Evolutionary conservation across 1,284 basidiomycete species (phyloP).

Genomic region (Cutaneotrichosporon spelunceum): DNA sequence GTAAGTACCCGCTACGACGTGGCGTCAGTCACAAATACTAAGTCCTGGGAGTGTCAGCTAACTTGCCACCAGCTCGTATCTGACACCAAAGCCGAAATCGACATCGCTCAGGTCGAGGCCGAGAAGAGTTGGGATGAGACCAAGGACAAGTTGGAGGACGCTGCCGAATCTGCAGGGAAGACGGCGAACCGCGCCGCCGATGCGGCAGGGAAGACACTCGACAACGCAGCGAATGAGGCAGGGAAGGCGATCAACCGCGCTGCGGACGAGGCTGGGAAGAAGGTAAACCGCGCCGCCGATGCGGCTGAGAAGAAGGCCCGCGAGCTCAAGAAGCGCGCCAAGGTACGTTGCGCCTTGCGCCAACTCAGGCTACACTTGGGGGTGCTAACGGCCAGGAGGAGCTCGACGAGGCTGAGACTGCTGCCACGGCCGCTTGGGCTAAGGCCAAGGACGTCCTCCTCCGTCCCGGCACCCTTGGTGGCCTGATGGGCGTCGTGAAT

Average conservation of each 20-base stretch:
- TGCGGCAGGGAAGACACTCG: conserved; percentile 54
- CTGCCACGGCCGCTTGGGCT: conserved; percentile 59
- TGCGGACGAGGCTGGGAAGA: conserved; percentile 23
- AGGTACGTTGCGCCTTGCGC: conserved; percentile 57
- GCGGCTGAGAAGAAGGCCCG: conserved; percentile 53
- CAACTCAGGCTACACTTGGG: background rate
- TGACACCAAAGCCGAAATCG: conserved; percentile 22
- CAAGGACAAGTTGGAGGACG: background rate
- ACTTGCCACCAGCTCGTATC: conserved; percentile 11
- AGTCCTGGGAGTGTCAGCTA: background rate
- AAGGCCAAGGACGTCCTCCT: conserved; percentile 62
- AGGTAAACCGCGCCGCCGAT: conserved; percentile 55
- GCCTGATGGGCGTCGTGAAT: conserved; percentile 70
- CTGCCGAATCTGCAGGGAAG: conserved; percentile 22
- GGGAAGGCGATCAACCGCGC: conserved; percentile 47
- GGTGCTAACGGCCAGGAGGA: conserved; percentile 34
- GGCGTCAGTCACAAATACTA: background rate
- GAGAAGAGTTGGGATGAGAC: conserved; percentile 23
- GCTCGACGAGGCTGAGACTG: conserved; percentile 58
- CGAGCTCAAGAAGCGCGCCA: conserved; percentile 46
- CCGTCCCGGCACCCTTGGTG: conserved; percentile 67
- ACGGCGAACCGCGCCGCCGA: conserved; percentile 54
- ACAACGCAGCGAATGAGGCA: conserved; percentile 14
- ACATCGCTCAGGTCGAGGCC: conserved; percentile 22
- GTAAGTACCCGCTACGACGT: background rate